phyloP scores from a whole-genome alignment of 208 protist species.

The Wallacemonas sp. region DNA sequence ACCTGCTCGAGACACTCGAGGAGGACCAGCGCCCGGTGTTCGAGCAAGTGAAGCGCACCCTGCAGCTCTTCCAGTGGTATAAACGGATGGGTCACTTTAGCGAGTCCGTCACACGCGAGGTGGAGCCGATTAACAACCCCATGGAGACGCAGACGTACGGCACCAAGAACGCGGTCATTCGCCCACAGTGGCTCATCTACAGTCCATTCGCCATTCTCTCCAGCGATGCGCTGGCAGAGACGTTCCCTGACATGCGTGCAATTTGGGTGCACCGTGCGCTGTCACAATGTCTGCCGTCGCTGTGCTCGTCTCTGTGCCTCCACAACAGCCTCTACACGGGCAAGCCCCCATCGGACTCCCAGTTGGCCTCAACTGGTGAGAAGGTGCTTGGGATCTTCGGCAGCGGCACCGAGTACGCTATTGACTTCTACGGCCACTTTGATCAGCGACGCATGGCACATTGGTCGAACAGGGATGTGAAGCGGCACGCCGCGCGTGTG shows the following conservation, averaged over 20 bases:
- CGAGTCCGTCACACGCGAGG: conserved; percentile 61
- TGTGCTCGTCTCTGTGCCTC: conserved; percentile 83
- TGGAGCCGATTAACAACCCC: conserved; percentile 78
- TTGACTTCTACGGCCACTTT: conserved; percentile 81
- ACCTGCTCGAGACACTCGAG: conserved; percentile 85
- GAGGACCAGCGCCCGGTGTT: conserved; percentile 83
- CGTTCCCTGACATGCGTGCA: conserved; percentile 73
- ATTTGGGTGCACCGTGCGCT: conserved; percentile 91
- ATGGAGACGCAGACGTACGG: conserved; percentile 83
- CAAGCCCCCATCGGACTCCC: conserved; percentile 80
- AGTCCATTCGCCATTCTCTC: conserved; percentile 84
- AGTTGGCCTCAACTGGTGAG: conserved; percentile 79
- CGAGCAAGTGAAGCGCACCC: conserved; percentile 59
- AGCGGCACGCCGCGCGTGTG: conserved; percentile 75
- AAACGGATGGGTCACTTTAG: conserved; percentile 82
- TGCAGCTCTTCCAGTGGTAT: conserved; percentile 90
- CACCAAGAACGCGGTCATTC: conserved; percentile 56
- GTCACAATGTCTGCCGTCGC: conserved; percentile 79
- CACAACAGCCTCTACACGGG: conserved; percentile 90
- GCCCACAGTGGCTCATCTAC: conserved; percentile 81
- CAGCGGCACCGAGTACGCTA: conserved; percentile 80
- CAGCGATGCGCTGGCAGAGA: conserved; percentile 54
- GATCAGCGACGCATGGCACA: conserved; percentile 84
- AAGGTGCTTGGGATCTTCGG: conserved; percentile 90
- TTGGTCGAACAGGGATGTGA: conserved; percentile 90